phyloP scores from a whole-genome alignment of 257 asterid genomes.

The Mitragyna speciosa region DNA sequence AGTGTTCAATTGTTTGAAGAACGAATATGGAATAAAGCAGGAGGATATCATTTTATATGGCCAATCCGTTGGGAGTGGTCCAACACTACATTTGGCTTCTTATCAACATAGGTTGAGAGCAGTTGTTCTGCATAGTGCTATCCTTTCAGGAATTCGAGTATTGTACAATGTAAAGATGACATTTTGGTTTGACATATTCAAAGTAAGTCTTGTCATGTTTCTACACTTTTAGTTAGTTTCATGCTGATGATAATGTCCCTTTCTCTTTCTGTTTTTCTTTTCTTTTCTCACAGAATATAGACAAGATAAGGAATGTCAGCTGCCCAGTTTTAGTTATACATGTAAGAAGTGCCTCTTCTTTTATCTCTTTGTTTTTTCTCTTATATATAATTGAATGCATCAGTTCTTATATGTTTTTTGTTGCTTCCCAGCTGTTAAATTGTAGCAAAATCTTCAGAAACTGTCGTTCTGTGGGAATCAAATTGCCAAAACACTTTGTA shows the following conservation, averaged over 20 bases:
- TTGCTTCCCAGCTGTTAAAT: not conserved
- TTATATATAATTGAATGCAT: slow-evolving; percentile 9
- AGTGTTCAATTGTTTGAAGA: slow-evolving; percentile 80
- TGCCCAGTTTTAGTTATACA: slow-evolving; percentile 96
- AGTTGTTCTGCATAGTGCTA: slow-evolving; percentile 94
- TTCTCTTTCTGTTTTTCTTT: slow-evolving; percentile 17
- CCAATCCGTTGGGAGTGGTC: slow-evolving; percentile 97
- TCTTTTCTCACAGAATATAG: slow-evolving; percentile 63
- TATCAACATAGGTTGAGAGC: slow-evolving; percentile 73
- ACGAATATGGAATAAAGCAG: slow-evolving; percentile 75
- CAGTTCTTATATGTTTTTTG: not conserved
- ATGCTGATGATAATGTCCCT: slow-evolving; percentile 21
- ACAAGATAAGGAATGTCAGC: slow-evolving; percentile 78
- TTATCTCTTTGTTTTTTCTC: slow-evolving; percentile 10
- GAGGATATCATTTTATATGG: slow-evolving; percentile 96
- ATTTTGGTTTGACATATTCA: slow-evolving; percentile 97
- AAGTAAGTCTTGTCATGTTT: slow-evolving; percentile 47
- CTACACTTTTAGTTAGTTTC: slow-evolving; percentile 4
- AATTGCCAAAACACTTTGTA: not conserved
- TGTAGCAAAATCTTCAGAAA: not conserved
- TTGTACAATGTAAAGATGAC: slow-evolving; percentile 91
- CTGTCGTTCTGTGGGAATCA: not conserved
- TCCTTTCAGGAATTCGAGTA: slow-evolving; percentile 97
- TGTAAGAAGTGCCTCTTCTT: slow-evolving; percentile 47
- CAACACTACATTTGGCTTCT: slow-evolving; percentile 88